Base-by-base conservation (phyloP, 306 rosid genomes). In the Quercus engelmannii region DNA sequence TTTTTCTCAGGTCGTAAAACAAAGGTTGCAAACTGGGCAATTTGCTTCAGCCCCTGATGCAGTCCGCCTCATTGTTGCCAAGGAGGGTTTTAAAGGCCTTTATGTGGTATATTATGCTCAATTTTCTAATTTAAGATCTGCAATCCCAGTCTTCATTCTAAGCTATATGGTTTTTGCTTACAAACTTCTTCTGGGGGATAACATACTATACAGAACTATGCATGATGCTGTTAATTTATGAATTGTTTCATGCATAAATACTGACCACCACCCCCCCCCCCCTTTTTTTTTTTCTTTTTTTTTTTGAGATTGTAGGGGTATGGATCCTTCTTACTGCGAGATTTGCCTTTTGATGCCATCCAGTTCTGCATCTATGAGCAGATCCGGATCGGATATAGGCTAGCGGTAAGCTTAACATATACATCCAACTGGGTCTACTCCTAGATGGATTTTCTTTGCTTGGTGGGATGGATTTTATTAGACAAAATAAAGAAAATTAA, bases 321-420 rank as follows among this genome's bases (percentile, higher is more conserved):
- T 68, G 88, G 97, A 74, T 92, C 97, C 62, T 92, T 92, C 85
- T 83, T 92, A 75, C 76, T 92, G 85, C 88, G 97, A 87, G 97
- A 92, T 84, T 87, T 92, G 81, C 97, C 97, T 67, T 92, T 92
- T 87, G 97, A 92, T 84, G 97, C 94, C 68, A 74, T 90, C 70
- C 92, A 90, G 83, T 85, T 92, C 55, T 92, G 97, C 87, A 84
- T 92, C 78, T 92, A 92, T 19, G 97, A 92, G 91, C 97, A 92
- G 86, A 92, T 92, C 28, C 89, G 87, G 49, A 84, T 92, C 1
- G 97, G 97, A 59, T 92, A 88, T 82, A 92, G 88, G 80, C 57
- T 87, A 73, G 94, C 92, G 86, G 97, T 92, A 90, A 67, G 91
- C 72, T 74, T 76, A 63, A 69, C 49, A 33, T 77, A 56, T 64